phyloP scores from a whole-genome alignment of 78 protist genomes.

The Blattamonas nauphoetae region DNA sequence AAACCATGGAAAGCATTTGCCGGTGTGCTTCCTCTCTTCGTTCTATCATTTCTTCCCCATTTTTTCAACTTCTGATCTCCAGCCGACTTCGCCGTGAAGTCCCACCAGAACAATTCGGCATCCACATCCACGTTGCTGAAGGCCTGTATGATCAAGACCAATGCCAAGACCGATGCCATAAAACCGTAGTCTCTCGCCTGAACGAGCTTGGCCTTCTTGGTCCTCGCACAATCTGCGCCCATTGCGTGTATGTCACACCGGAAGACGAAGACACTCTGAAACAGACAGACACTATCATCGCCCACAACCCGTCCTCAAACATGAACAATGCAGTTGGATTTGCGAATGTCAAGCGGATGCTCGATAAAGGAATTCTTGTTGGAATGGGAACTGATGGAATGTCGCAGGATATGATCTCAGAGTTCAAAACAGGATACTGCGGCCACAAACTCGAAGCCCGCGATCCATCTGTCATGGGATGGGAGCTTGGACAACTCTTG shows the following conservation, averaged over 20 bases:
- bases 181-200: conserved; percentile 5
- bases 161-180: not conserved
- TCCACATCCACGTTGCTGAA: conserved; percentile 37
- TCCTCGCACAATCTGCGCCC: not conserved
- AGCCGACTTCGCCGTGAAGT: not conserved
- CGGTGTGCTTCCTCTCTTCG: not conserved
- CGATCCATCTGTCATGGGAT: conserved; percentile 24
- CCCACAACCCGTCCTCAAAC: conserved; percentile 36
- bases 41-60: not conserved
- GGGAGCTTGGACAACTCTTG: not conserved
- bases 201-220: conserved; percentile 4
- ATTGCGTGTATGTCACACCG: not conserved
- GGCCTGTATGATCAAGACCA: not conserved
- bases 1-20: not conserved
- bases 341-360: conserved; percentile 17
- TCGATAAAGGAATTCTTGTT: conserved; percentile 2
- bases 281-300: conserved; percentile 23
- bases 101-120: not conserved
- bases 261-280: conserved; percentile 10
- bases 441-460: conserved; percentile 18
- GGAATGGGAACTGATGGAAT: conserved; percentile 41
- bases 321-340: conserved; percentile 43
- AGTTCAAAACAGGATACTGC: conserved; percentile 6
- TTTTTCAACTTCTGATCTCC: not conserved
- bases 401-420: conserved; percentile 34